These are phyloP conservation scores for Discostella stelligera DNA, from an alignment of 352 stramenopile genomes.

Conservation along the genomic window DNA sequence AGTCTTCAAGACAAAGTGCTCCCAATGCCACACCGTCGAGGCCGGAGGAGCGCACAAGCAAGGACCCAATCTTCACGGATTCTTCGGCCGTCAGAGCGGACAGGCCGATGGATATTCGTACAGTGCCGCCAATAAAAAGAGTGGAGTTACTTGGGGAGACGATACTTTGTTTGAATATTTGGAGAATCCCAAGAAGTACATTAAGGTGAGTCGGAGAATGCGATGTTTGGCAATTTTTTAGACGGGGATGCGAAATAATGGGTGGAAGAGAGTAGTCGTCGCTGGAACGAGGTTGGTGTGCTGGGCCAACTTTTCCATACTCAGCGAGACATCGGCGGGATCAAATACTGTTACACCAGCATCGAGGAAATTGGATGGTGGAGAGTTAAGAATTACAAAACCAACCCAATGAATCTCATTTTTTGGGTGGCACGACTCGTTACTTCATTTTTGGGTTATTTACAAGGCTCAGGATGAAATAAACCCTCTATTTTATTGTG, in stretches of 20 bases:
- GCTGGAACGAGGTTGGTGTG: neutral
- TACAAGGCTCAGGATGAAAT: neutral
- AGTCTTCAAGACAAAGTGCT: conserved; percentile 85
- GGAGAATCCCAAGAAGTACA: conserved; percentile 99
- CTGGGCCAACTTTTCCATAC: too few species aligned
- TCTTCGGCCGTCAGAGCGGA: conserved; percentile 95
- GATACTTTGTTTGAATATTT: conserved; percentile 98
- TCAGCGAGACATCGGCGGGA: too few species aligned
- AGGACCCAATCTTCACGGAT: conserved; percentile 96
- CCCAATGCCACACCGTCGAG: conserved; percentile 84
- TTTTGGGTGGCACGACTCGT: too few species aligned
- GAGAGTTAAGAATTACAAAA: too few species aligned
- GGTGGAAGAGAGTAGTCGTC: too few species aligned
- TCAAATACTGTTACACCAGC: too few species aligned
- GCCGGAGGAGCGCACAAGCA: conserved; percentile 95
- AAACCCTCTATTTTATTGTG: neutral
- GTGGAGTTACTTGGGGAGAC: conserved; percentile 93
- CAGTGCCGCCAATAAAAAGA: conserved; percentile 99
- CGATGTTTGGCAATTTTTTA: neutral
- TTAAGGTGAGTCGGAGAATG: conserved; percentile 84
- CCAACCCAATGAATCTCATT: too few species aligned
- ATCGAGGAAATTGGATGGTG: too few species aligned
- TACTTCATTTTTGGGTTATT: too few species aligned
- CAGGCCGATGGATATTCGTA: conserved; percentile 97
- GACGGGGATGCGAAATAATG: neutral